Evolutionary conservation across 345 rosid genomes (phyloP).

Genomic region (Eucalyptus marginata): DNA sequence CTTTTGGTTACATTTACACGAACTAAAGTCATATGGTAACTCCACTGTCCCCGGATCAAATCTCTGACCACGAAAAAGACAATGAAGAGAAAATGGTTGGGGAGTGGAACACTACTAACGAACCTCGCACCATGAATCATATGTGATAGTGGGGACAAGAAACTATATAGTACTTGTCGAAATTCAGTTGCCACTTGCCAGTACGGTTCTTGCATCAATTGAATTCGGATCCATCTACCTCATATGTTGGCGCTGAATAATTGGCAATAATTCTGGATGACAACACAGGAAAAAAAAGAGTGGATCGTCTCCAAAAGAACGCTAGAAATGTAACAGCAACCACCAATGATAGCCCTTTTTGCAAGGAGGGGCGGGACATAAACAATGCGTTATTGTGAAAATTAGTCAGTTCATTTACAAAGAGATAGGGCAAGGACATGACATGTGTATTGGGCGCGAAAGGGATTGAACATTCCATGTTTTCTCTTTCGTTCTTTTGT

Average conservation of each 20-base stretch:
- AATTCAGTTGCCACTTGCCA: not conserved
- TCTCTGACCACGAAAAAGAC: not conserved
- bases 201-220: not conserved
- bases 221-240: not conserved
- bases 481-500: not conserved
- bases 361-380: not conserved
- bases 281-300: not conserved
- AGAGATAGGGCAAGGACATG: not conserved
- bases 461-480: not conserved
- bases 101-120: not conserved
- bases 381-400: not conserved
- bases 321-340: not conserved
- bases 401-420: not conserved
- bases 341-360: not conserved
- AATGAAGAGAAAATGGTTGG: not conserved
- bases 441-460: not conserved
- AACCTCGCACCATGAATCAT: not conserved
- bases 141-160: not conserved
- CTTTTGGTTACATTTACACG: not conserved
- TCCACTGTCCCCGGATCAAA: not conserved
- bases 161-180: not conserved
- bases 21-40: not conserved
- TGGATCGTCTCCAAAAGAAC: not conserved
- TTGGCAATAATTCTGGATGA: constrained; percentile 4
- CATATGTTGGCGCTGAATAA: not conserved